A percentile compares a stretch with the other conserved stretches of the same genome.
These are phyloP conservation scores for Fusarium brachygibbosum DNA, from an alignment of 2,329 filamentous ascomycete species.

Conservation along the genomic window DNA sequence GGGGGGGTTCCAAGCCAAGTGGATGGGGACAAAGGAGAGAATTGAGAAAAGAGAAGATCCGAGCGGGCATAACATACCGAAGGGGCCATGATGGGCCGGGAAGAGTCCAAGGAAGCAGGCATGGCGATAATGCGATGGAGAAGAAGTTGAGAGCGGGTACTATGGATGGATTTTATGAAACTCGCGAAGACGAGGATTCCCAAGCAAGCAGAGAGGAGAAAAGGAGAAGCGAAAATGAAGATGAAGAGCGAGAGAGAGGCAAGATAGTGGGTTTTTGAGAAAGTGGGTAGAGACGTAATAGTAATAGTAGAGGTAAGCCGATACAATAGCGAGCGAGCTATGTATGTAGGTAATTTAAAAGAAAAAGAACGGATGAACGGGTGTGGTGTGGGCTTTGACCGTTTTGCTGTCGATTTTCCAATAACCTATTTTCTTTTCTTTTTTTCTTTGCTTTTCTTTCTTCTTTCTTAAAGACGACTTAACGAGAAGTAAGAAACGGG, in stretches of 20 bases:
- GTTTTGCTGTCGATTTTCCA: constrained; percentile 23
- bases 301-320: constrained; percentile 4
- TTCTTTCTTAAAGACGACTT: background rate
- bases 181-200: constrained; percentile 22
- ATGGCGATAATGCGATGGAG: constrained; percentile 55
- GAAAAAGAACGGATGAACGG: background rate
- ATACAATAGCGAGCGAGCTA: constrained; percentile 18
- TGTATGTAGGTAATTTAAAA: constrained; percentile 30
- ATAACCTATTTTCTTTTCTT: background rate
- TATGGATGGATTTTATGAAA: constrained; percentile 26
- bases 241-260: constrained; percentile 13
- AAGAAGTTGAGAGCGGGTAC: constrained; percentile 13
- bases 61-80: constrained; percentile 64
- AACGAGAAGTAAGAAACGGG: background rate
- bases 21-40: constrained; percentile 12
- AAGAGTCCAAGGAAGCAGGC: constrained; percentile 71
- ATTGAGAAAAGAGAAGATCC: constrained; percentile 29
- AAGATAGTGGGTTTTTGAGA: constrained; percentile 18
- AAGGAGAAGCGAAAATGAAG: constrained; percentile 12
- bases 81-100: constrained; percentile 73
- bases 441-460: background rate
- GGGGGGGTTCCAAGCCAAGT: constrained; percentile 13
- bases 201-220: constrained; percentile 9
- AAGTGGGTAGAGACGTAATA: constrained; percentile 31
- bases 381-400: background rate